Conservation (phyloP, 305 asterid species). For the Rubia tinctorum region DNA sequence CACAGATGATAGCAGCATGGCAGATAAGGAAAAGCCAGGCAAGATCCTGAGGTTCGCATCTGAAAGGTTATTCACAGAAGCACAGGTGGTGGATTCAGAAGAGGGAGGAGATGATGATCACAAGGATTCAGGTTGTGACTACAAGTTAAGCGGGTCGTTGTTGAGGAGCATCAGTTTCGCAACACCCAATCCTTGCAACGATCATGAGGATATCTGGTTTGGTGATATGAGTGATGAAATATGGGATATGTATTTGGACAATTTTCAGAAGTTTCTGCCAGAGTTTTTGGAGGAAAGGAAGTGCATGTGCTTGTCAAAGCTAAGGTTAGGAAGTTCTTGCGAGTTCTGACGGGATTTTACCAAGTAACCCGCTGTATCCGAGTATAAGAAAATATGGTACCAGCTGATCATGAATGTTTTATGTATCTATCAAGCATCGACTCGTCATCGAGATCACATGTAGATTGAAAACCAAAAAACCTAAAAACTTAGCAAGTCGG, state of each 20-base stretch:
- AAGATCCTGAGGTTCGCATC: constrained; percentile 47
- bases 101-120: constrained; percentile 24
- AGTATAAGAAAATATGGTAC: not conserved
- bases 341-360: constrained; percentile 46
- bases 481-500: not conserved
- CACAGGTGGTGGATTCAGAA: constrained; percentile 15
- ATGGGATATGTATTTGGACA: constrained; percentile 57
- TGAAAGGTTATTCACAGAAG: constrained; percentile 21
- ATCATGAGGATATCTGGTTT: constrained; percentile 48
- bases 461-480: not conserved
- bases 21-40: constrained; percentile 32
- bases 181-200: constrained; percentile 43
- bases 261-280: constrained; percentile 49
- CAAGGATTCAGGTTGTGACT: constrained; percentile 14
- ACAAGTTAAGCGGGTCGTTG: constrained; percentile 32
- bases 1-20: constrained; percentile 20
- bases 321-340: constrained; percentile 81
- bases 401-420: not conserved
- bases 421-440: not conserved
- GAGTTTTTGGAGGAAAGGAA: constrained; percentile 65
- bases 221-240: constrained; percentile 58
- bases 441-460: not conserved
- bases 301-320: constrained; percentile 68
- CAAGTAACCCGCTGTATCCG: not conserved
- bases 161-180: constrained; percentile 69